These are phyloP conservation scores for Auricularia heimuer DNA, from an alignment of 768 basidiomycete species.

Conservation along the genomic window DNA sequence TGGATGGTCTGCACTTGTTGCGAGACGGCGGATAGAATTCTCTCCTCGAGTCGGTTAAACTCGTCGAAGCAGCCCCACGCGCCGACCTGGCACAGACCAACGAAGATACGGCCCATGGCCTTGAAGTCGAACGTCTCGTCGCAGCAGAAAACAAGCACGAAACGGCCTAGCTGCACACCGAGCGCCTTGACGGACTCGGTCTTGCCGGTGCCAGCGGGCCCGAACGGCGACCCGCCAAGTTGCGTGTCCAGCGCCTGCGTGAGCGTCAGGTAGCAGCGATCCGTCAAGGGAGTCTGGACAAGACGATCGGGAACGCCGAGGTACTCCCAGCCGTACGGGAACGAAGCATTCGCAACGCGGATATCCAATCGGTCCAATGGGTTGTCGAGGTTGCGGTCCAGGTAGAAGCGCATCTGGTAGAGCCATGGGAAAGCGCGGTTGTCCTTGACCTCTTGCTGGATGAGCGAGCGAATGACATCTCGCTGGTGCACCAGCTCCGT, in stretches of 20 bases:
- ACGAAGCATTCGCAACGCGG: conserved; percentile 79
- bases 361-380: conserved; percentile 75
- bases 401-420: conserved; percentile 97
- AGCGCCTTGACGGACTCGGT: conserved; percentile 99
- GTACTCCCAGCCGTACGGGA: conserved; percentile 99
- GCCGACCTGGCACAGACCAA: conserved; percentile 96
- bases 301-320: conserved; percentile 93
- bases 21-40: conserved; percentile 94
- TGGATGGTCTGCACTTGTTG: conserved; percentile 99
- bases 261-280: conserved; percentile 90
- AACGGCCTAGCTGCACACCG: conserved; percentile 93
- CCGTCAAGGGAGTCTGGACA: conserved; percentile 96
- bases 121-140: conserved; percentile 99
- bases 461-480: conserved; percentile 80
- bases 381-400: conserved; percentile 59
- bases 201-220: conserved; percentile 97
- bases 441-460: conserved; percentile 53
- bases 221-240: conserved; percentile 94
- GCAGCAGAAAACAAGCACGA: conserved; percentile 99
- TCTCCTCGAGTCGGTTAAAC: conserved; percentile 96
- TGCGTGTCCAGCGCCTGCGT: conserved; percentile 94
- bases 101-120: conserved; percentile 98
- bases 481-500: conserved; percentile 98
- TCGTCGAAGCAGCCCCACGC: conserved; percentile 99
- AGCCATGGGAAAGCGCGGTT: conserved; percentile 81